Evolutionary conservation across 2,329 filamentous ascomycete genomes (phyloP).

Genomic region (Pyricularia grisea): DNA sequence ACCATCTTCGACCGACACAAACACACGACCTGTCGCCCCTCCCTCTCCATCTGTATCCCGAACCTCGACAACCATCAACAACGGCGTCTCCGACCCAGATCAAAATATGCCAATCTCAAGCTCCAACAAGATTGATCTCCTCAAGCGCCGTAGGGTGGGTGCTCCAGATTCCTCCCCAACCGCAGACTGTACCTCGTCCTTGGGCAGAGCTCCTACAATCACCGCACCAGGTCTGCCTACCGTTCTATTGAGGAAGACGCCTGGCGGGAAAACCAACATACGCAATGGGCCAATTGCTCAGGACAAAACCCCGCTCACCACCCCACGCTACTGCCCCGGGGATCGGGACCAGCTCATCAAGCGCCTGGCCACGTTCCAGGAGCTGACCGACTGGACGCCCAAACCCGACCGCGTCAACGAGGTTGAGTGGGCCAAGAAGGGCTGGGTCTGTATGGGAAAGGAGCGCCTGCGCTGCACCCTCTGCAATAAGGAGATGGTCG

Average conservation of each 20-base stretch:
- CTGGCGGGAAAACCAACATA: conserved; percentile 7
- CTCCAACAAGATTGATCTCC: conserved; percentile 21
- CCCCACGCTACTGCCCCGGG: conserved; percentile 73
- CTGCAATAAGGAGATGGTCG: conserved; percentile 75
- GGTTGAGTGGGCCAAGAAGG: conserved; percentile 87
- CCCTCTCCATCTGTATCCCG: not conserved
- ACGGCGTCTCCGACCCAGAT: conserved; percentile 7
- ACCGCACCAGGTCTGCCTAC: conserved; percentile 19
- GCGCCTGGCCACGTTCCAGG: conserved; percentile 78
- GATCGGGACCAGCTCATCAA: conserved; percentile 75
- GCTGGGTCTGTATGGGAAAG: conserved; percentile 77
- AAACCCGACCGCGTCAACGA: conserved; percentile 83
- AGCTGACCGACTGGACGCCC: conserved; percentile 86
- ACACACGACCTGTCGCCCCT: conserved; percentile 4
- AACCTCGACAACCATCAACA: conserved; percentile 10
- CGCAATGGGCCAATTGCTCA: conserved; percentile 11
- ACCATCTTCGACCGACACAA: conserved; percentile 19
- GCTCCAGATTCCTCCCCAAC: conserved; percentile 22
- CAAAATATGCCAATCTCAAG: not conserved
- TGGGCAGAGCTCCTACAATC: conserved; percentile 20
- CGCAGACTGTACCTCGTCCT: conserved; percentile 4
- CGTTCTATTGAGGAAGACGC: conserved; percentile 31
- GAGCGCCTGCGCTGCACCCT: conserved; percentile 80
- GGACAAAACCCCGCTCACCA: conserved; percentile 15
- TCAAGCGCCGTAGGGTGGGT: conserved; percentile 46